Evolutionary conservation across 305 asterid species (phyloP).

Genomic region (Striga hermonthica): DNA sequence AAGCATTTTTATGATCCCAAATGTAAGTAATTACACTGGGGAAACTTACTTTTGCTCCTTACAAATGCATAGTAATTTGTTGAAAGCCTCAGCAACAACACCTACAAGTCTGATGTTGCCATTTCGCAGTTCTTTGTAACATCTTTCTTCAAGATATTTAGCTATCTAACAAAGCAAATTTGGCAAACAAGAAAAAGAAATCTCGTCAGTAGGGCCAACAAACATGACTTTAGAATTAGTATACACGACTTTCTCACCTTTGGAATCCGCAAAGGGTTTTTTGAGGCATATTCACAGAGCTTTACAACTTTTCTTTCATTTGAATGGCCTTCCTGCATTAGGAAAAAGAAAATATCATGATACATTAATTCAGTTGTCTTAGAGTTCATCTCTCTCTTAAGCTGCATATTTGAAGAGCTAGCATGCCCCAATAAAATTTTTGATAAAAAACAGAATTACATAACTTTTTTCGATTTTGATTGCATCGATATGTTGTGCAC

Average conservation of each 20-base stretch:
- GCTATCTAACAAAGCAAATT: slow-evolving; percentile 56
- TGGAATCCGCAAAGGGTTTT: slow-evolving; percentile 86
- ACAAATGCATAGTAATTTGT: slow-evolving; percentile 72
- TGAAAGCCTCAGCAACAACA: slow-evolving; percentile 65
- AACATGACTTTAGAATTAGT: slow-evolving; percentile 9
- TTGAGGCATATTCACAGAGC: slow-evolving; percentile 95
- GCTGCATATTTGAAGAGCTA: background rate
- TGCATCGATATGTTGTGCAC: background rate
- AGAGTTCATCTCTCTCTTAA: background rate
- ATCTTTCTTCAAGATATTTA: slow-evolving; percentile 86
- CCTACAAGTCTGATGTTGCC: slow-evolving; percentile 60
- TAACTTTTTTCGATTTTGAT: no score
- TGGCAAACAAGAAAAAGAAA: slow-evolving; percentile 20
- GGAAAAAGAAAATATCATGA: slow-evolving; percentile 2
- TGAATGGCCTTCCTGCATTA: slow-evolving; percentile 60
- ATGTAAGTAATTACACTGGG: background rate
- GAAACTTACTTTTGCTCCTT: slow-evolving; percentile 83
- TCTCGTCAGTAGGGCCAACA: slow-evolving; percentile 16
- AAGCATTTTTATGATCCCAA: background rate
- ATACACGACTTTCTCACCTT: slow-evolving; percentile 45
- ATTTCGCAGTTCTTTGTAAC: slow-evolving; percentile 80
- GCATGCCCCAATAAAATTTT: background rate
- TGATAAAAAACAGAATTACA: background rate
- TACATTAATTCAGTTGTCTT: background rate
- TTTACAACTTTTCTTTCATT: slow-evolving; percentile 78